Percentiles rank a stretch among this genome's conserved stretches.
Conservation (phyloP, 768 basidiomycete species). For the Pseudohyphozyma bogoriensis region DNA sequence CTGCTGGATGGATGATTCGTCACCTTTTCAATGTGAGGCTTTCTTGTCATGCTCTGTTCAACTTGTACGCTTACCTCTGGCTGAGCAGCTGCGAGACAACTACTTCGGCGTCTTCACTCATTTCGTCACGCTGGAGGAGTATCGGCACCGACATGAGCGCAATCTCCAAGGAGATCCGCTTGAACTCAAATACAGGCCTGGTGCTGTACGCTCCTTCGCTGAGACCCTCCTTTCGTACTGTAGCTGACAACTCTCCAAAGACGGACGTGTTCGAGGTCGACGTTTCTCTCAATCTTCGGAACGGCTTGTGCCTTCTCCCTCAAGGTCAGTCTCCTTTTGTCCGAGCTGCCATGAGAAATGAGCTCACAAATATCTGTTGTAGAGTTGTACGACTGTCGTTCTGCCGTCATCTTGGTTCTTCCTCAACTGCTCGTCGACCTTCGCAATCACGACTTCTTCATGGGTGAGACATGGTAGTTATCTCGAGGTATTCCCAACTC, state of each 20-base stretch:
- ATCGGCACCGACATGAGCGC: conserved; percentile 57
- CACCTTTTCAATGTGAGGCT: conserved; percentile 69
- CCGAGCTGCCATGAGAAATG: rapidly evolving
- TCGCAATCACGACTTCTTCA: conserved; percentile 71
- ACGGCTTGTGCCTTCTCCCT: conserved; percentile 31
- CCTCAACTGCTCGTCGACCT: conserved; percentile 67
- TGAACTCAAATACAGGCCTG: conserved; percentile 63
- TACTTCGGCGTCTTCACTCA: conserved; percentile 91
- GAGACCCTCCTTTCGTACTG: not conserved
- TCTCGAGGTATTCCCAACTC: not conserved
- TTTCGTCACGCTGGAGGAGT: conserved; percentile 78
- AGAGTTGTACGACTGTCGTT: conserved; percentile 39
- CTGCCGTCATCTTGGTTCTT: conserved; percentile 46
- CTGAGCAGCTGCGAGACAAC: conserved; percentile 49
- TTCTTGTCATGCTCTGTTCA: not conserved
- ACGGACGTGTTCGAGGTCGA: conserved; percentile 73
- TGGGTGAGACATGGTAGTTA: conserved; percentile 51
- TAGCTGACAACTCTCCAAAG: conserved; percentile 40
- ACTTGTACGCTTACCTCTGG: no score
- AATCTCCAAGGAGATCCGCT: conserved; percentile 70
- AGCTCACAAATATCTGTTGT: conserved; percentile 39
- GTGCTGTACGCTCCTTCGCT: conserved; percentile 46
- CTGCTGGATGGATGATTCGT: conserved; percentile 77
- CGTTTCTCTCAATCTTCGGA: conserved; percentile 36
- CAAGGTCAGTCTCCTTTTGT: not conserved